A percentile compares a stretch with the other conserved stretches of the same genome.
Evolutionary conservation across 163 green algal genomes (phyloP).

Genomic region (Prototheca cutis): DNA sequence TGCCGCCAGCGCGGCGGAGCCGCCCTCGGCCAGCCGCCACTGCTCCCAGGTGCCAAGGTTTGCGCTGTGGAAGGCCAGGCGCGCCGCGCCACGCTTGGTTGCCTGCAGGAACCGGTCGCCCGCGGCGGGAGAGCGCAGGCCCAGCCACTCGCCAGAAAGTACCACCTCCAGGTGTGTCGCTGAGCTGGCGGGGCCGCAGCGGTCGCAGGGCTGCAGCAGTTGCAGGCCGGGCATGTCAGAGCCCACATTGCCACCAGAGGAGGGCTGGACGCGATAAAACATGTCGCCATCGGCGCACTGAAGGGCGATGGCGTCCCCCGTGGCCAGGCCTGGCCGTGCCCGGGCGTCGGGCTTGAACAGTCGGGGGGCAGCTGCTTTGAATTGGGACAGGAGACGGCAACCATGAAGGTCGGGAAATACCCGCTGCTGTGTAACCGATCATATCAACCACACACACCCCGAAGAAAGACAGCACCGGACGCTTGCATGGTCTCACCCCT

Average conservation of each 20-base stretch:
- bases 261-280: background rate
- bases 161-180: constrained; percentile 34
- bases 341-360: constrained; percentile 7
- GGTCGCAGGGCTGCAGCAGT: background rate
- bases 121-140: constrained; percentile 35
- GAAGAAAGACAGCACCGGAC: too few relatives aligned
- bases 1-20: background rate
- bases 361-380: constrained; percentile 8
- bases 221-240: background rate
- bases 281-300: background rate
- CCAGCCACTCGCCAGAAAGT: constrained; percentile 31
- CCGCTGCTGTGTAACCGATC: too few relatives aligned
- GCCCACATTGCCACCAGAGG: background rate
- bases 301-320: constrained; percentile 33
- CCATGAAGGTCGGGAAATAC: background rate
- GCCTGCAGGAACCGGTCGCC: constrained; percentile 44
- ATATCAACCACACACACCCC: too few relatives aligned
- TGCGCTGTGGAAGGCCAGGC: constrained; percentile 44
- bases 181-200: background rate
- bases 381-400: too few relatives aligned
- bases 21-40: constrained; percentile 33
- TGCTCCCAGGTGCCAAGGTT: constrained; percentile 58
- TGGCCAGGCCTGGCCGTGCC: constrained; percentile 19
- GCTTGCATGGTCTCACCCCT: background rate
- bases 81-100: constrained; percentile 22